Conservation (phyloP, 306 rosid species). For the Trifolium subterraneum region DNA sequence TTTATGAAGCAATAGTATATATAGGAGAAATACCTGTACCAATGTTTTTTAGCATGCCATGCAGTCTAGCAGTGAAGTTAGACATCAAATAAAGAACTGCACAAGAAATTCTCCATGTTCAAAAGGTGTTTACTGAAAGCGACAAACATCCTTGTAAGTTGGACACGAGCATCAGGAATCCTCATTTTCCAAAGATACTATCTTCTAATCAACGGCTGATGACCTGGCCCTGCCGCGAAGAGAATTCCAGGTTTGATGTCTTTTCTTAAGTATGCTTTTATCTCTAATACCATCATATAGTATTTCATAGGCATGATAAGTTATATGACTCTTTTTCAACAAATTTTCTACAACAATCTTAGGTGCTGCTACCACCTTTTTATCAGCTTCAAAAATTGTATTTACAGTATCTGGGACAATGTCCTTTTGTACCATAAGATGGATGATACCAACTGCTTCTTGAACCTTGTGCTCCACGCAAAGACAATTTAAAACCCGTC, state of each 20-base stretch:
- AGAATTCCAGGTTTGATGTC: conserved; percentile 38
- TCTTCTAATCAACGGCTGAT: conserved; percentile 42
- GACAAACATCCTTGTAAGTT: not conserved
- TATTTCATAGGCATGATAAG: conserved; percentile 79
- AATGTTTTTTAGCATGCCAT: not conserved
- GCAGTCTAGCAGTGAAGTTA: not conserved
- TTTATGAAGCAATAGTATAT: conserved; percentile 15
- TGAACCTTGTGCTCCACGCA: conserved; percentile 64
- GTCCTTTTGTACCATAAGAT: conserved; percentile 76
- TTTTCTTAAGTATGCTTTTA: conserved; percentile 61
- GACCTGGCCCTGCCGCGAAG: conserved; percentile 34
- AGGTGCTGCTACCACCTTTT: conserved; percentile 84
- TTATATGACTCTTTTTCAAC: conserved; percentile 78
- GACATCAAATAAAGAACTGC: conserved; percentile 15
- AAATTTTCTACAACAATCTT: conserved; percentile 88
- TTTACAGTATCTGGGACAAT: conserved; percentile 77
- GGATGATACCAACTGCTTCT: conserved; percentile 77
- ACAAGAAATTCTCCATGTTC: conserved; percentile 22
- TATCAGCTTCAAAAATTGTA: conserved; percentile 81
- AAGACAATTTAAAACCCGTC: conserved; percentile 80
- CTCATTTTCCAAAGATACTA: conserved; percentile 25
- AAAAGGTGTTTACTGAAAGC: conserved; percentile 10
- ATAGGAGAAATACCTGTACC: conserved; percentile 21
- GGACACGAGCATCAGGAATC: conserved; percentile 24
- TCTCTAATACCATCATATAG: conserved; percentile 85